A percentile compares a stretch with the other conserved stretches of the same genome.
These are phyloP conservation scores for Magnolia sinica DNA, from an alignment of 164 flowering plant genomes.

Conservation along the genomic window DNA sequence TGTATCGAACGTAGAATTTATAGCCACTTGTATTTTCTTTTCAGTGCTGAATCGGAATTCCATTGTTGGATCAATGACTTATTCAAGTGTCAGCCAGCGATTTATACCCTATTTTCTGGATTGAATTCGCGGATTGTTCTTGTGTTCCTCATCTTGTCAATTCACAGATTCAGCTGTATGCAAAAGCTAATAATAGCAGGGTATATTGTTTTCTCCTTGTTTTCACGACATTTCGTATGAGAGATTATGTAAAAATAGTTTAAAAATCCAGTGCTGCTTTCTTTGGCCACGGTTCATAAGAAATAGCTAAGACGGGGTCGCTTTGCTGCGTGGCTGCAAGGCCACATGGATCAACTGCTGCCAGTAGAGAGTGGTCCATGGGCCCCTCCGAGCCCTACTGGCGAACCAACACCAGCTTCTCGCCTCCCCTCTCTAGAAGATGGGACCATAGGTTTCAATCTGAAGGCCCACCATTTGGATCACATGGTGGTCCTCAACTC, in stretches of 20 bases:
- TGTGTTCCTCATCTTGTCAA: too few species aligned
- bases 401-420: constrained; percentile 82
- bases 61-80: too few species aligned
- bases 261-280: background rate
- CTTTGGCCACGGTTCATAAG: constrained; percentile 21
- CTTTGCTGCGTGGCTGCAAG: constrained; percentile 99
- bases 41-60: too few species aligned
- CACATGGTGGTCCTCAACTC: constrained; percentile 42
- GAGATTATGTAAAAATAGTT: background rate
- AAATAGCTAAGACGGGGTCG: constrained; percentile 92
- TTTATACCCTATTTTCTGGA: too few species aligned
- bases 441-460: constrained; percentile 66
- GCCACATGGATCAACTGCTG: constrained; percentile 85
- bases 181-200: too few species aligned
- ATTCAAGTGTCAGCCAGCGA: too few species aligned
- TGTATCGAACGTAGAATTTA: too few species aligned
- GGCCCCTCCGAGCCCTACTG: constrained; percentile 86
- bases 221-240: too few species aligned
- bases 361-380: constrained; percentile 72
- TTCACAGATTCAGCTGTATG: too few species aligned
- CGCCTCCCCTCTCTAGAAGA: constrained; percentile 73
- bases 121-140: too few species aligned
- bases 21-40: too few species aligned
- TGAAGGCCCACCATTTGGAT: constrained; percentile 52
- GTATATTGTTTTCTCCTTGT: too few species aligned